Evolutionary conservation across 2,329 filamentous ascomycete genomes (phyloP).

Genomic region (Emmonsia crescens): DNA sequence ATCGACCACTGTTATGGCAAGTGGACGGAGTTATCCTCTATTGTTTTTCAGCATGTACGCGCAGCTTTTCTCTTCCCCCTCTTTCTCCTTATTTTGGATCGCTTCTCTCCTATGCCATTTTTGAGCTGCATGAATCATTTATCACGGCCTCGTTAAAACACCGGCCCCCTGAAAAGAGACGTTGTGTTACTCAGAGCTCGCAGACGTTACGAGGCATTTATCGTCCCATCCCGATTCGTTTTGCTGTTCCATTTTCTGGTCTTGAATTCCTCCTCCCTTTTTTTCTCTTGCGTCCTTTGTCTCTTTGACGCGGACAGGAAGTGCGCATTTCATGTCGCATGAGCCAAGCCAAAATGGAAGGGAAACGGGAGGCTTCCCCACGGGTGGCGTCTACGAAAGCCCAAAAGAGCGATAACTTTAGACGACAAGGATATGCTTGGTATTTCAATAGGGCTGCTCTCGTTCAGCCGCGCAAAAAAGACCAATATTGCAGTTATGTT

Average conservation of each 20-base stretch:
- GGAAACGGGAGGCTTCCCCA: background rate
- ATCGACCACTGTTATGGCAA: constrained; percentile 34
- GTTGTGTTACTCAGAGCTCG: background rate
- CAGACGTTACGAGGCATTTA: background rate
- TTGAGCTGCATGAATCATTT: background rate
- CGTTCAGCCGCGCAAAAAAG: background rate
- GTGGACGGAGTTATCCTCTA: constrained; percentile 33
- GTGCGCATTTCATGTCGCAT: background rate
- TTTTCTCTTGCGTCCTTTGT: background rate
- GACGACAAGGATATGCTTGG: background rate
- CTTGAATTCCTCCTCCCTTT: background rate
- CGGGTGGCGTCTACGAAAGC: background rate
- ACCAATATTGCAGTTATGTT: background rate
- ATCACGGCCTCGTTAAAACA: background rate
- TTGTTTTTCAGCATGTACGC: constrained; percentile 32
- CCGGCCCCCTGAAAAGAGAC: background rate
- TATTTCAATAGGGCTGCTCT: background rate
- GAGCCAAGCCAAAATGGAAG: background rate
- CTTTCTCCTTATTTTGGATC: background rate
- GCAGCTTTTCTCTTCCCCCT: background rate
- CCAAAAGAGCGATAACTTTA: background rate
- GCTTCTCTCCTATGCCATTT: background rate
- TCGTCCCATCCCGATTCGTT: background rate
- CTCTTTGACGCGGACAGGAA: background rate
- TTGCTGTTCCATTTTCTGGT: background rate